Evolutionary conservation across 257 asterid genomes (phyloP), one percentile per base, ranked within the genome.

Genomic region (Solanum okadae): DNA sequence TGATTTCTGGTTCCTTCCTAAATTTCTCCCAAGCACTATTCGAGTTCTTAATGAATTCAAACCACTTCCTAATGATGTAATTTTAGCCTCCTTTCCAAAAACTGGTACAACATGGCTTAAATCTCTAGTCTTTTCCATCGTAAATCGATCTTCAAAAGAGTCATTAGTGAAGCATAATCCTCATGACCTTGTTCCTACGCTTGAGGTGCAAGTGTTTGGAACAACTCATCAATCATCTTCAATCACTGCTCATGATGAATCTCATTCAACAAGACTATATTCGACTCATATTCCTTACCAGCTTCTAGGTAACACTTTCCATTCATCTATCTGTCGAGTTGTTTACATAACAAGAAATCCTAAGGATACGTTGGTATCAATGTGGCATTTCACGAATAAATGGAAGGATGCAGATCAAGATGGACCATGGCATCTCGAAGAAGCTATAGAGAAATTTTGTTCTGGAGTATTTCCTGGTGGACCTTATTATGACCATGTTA

Each of bases 31-130:
- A 22, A 40, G 5, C 22, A 84, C 75, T 18, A 10, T 56, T 56
- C 59, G 37, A 33, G 87, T 84, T 63, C 77, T 84, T 37, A 84
- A 37, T 84, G 76, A 84, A 6, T 84, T 84, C 37, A 84, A 61
- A 4, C 87, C 87, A 84, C 77, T 35, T 18, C 34, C 49, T 40
- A 84, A 34, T 72, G 88, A 87, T 87, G 52, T 87, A 40, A 52
- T 87, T 8, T 56, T 87, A 3, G 33, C 76, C 22, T 87, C 88
- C 14, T 75, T 59, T 38, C 88, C 52, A 8, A 87, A 87, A 75
- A 87, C 63, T 42, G 88, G 88, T 16, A 87, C 88, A 8, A 87
- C 85, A 52, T 87, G 88, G 88, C 88, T 87, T 8, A 87, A 87
- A 87, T 61, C 76, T 56, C 88, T 87, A 4, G 25, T 87, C 2